These are phyloP conservation scores for Rhynchospora tenuis DNA, from an alignment of 176 grass and related monocot genomes.

Conservation along the genomic window DNA sequence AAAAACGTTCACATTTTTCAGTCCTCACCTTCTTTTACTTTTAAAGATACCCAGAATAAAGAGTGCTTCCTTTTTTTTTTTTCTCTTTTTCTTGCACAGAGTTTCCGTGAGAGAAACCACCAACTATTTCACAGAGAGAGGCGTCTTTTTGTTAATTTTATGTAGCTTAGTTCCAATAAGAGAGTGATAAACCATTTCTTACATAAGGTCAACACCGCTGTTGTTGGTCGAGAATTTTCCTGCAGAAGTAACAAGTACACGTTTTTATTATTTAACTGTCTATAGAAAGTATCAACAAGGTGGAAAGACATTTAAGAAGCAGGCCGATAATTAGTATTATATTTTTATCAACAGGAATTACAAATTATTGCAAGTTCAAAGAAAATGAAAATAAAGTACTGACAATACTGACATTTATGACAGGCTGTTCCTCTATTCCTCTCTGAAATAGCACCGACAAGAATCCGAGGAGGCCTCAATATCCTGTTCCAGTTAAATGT, in stretches of 20 bases:
- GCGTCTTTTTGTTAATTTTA: neutral
- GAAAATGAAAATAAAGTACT: neutral
- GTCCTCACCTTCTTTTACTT: neutral
- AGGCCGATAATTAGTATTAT: neutral
- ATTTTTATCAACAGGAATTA: neutral
- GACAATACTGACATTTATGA: neutral
- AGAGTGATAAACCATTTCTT: neutral
- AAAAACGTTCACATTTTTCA: neutral
- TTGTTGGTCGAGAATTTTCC: neutral
- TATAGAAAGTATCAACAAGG: neutral
- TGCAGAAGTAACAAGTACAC: neutral
- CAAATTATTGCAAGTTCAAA: neutral
- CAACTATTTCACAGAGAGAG: neutral
- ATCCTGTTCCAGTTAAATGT: slow-evolving; percentile 97
- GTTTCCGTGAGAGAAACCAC: neutral
- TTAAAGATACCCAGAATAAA: neutral
- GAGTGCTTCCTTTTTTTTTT: neutral
- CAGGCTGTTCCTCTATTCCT: slow-evolving; percentile 92
- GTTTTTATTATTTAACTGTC: neutral
- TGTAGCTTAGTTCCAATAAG: neutral
- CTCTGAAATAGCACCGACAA: slow-evolving; percentile 83
- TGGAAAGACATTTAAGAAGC: neutral
- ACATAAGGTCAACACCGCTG: neutral
- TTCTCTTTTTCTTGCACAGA: neutral
- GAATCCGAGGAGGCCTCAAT: slow-evolving; percentile 82